Evolutionary conservation across 208 protist genomes (phyloP).

Genomic region (Leishmania braziliensis): DNA sequence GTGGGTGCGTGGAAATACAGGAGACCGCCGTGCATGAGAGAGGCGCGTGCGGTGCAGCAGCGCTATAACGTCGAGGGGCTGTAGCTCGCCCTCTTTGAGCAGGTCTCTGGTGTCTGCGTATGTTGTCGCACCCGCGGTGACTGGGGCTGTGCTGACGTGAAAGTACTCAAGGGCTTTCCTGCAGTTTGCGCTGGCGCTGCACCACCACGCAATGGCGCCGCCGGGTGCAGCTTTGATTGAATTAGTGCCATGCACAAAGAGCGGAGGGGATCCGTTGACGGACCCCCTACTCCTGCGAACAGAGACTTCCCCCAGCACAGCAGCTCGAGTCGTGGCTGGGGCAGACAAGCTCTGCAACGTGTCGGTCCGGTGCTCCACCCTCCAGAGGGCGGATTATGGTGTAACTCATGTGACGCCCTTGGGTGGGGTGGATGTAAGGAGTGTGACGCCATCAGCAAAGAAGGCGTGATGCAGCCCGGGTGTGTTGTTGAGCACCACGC

Average conservation of each 20-base stretch:
- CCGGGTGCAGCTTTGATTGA: neutral
- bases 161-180: neutral
- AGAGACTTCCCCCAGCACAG: neutral
- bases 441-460: neutral
- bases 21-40: neutral
- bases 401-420: neutral
- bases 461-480: neutral
- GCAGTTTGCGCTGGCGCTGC: neutral
- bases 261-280: neutral
- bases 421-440: neutral
- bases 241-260: neutral
- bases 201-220: neutral
- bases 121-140: neutral
- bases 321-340: neutral
- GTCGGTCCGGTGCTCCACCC: neutral
- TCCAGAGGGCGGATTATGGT: neutral
- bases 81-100: neutral
- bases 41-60: neutral
- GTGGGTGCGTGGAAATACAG: neutral
- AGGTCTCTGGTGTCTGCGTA: neutral
- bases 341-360: neutral
- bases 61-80: neutral
- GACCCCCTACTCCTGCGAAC: neutral
- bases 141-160: neutral
- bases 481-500: neutral